Conservation (phyloP, 2,329 filamentous ascomycete species). For the Meredithiella fracta region DNA sequence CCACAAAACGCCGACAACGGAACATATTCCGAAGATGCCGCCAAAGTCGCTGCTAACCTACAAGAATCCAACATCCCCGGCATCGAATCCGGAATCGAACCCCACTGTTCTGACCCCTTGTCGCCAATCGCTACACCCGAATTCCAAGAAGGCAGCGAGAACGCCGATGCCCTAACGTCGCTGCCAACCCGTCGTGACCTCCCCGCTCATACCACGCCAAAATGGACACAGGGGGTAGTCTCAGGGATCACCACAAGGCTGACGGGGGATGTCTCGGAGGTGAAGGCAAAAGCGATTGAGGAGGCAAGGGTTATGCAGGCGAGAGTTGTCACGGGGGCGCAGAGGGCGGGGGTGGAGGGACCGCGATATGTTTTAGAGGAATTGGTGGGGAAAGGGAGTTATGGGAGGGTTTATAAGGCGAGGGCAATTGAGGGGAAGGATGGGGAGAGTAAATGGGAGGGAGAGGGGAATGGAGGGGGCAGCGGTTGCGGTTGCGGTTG, state of each 20-base stretch:
- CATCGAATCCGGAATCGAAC: background rate
- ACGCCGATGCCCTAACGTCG: too few relatives aligned
- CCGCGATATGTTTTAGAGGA: constrained; percentile 54
- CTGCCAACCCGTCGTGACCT: too few relatives aligned
- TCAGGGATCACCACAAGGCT: background rate
- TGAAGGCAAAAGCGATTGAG: constrained; percentile 44
- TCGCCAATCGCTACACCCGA: background rate
- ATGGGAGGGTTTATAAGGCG: constrained; percentile 58
- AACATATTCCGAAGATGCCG: background rate
- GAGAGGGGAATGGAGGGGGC: constrained; percentile 16
- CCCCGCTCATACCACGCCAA: background rate
- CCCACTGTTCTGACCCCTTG: background rate
- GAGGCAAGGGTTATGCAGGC: constrained; percentile 57
- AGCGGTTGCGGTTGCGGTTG: constrained; percentile 16
- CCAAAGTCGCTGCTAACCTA: background rate
- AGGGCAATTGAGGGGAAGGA: constrained; percentile 19
- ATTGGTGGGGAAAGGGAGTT: constrained; percentile 59
- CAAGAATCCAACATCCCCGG: background rate
- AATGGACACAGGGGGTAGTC: background rate
- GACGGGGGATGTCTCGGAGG: constrained; percentile 23
- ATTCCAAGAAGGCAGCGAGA: too few relatives aligned
- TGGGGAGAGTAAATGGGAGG: background rate
- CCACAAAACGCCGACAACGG: background rate
- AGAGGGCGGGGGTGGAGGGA: constrained; percentile 39
- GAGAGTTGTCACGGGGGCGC: constrained; percentile 44